phyloP scores from a whole-genome alignment of 2,329 filamentous ascomycete species.

The Aspergillus sp. region DNA sequence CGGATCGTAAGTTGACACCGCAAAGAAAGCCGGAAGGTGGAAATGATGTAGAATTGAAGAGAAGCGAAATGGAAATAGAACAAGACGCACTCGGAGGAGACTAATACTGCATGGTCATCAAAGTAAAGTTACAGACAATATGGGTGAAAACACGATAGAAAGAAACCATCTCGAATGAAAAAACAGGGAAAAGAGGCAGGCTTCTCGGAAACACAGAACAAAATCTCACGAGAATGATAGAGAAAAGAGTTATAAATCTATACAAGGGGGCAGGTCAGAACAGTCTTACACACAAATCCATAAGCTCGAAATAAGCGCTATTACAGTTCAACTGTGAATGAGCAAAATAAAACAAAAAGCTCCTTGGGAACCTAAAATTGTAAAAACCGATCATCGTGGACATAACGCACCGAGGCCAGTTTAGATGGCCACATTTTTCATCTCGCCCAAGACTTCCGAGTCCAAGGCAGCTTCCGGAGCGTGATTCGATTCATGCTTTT shows the following conservation, averaged over 20 bases:
- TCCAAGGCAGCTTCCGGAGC: conserved; percentile 27
- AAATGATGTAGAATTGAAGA: conserved; percentile 1
- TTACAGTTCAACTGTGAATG: conserved; percentile 11
- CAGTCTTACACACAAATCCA: conserved; percentile 18
- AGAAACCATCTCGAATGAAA: conserved; percentile 14
- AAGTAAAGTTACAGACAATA: conserved; percentile 28
- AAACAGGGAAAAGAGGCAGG: conserved; percentile 5
- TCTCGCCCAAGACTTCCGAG: conserved; percentile 39
- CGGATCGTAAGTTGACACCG: no score
- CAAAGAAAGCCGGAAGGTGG: no score
- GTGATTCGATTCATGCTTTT: conserved; percentile 23
- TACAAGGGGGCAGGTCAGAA: conserved; percentile 23
- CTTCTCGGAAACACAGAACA: background rate
- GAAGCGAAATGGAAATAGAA: background rate
- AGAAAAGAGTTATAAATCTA: conserved; percentile 24
- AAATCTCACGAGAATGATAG: conserved; percentile 16
- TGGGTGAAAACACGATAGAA: conserved; percentile 16
- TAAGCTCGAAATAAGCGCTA: conserved; percentile 19
- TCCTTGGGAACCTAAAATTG: background rate
- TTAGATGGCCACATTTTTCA: conserved; percentile 46
- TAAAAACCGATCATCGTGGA: background rate
- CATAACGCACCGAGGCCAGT: background rate
- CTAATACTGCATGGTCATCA: conserved; percentile 26
- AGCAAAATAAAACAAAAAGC: conserved; percentile 8
- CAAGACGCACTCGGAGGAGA: conserved; percentile 6